Conservation (phyloP, 257 asterid species). For the Plantago elongata region DNA sequence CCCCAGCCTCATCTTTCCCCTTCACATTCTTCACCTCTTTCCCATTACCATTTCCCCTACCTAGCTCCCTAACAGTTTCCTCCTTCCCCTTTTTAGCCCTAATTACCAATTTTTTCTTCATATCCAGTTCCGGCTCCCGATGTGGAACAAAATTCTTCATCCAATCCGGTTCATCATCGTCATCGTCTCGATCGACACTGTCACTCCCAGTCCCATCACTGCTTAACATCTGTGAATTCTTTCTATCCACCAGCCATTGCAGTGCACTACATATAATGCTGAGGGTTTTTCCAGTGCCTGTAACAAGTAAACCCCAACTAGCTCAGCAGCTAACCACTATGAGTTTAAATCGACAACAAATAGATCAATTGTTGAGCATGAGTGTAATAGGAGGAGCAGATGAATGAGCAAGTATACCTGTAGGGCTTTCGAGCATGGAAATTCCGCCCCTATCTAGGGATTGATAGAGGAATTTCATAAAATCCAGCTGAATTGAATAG, state of each 20-base stretch:
- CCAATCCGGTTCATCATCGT: conserved; percentile 93
- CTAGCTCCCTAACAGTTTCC: conserved; percentile 39
- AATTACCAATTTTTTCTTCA: conserved; percentile 21
- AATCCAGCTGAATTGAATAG: conserved; percentile 86
- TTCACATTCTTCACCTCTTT: conserved; percentile 25
- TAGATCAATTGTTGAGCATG: neutral
- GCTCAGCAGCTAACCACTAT: conserved; percentile 6
- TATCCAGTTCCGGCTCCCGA: conserved; percentile 32
- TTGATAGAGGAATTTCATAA: conserved; percentile 75
- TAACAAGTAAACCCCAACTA: conserved; percentile 5
- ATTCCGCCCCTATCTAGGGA: conserved; percentile 88
- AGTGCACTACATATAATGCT: conserved; percentile 95
- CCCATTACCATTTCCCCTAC: conserved; percentile 19
- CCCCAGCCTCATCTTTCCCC: conserved; percentile 19
- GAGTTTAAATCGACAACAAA: neutral
- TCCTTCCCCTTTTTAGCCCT: conserved; percentile 28
- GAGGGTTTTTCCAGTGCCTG: conserved; percentile 94
- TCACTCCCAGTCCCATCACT: conserved; percentile 23
- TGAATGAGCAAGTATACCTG: conserved; percentile 38
- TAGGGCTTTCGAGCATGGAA: conserved; percentile 97
- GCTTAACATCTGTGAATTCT: conserved; percentile 28
- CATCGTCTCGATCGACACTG: conserved; percentile 36
- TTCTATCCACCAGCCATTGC: conserved; percentile 86
- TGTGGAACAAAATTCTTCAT: conserved; percentile 59
- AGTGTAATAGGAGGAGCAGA: neutral